Percentiles rank a stretch among this genome's conserved stretches.
These are phyloP conservation scores for Diplotaxis tenuifolia DNA, from an alignment of 345 rosid species.

Conservation along the genomic window DNA sequence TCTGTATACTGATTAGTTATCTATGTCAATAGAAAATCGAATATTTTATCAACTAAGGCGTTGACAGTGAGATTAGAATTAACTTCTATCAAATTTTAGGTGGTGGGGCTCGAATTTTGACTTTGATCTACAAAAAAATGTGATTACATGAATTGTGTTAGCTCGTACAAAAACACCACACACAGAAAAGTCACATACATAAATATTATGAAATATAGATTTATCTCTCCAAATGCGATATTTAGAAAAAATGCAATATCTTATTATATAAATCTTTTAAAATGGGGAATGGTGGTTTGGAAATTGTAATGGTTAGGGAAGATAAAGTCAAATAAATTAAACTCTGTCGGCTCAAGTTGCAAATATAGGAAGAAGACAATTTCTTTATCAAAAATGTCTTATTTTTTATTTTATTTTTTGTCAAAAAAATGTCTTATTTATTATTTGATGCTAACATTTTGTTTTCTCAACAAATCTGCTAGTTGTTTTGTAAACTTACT, in stretches of 20 bases:
- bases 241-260: no score
- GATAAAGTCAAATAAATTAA: constrained; percentile 17
- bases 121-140: not conserved
- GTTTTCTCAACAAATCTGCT: constrained; percentile 15
- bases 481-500: not conserved
- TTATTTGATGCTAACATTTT: constrained; percentile 19
- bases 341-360: constrained; percentile 34
- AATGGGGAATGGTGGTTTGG: not conserved
- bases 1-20: not conserved
- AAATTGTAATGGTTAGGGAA: not conserved
- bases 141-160: not conserved
- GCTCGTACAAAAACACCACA: constrained; percentile 14
- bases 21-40: not conserved
- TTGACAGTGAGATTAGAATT: not conserved
- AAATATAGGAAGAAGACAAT: constrained; percentile 15
- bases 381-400: constrained; percentile 17
- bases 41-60: not conserved
- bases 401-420: not conserved
- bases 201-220: not conserved
- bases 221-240: not conserved
- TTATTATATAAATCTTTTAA: not conserved
- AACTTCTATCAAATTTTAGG: not conserved
- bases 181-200: not conserved
- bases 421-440: constrained; percentile 13
- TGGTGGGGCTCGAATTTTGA: not conserved